phyloP scores from a whole-genome alignment of 2,329 filamentous ascomycete species.

The Phyllosticta capitalensis region DNA sequence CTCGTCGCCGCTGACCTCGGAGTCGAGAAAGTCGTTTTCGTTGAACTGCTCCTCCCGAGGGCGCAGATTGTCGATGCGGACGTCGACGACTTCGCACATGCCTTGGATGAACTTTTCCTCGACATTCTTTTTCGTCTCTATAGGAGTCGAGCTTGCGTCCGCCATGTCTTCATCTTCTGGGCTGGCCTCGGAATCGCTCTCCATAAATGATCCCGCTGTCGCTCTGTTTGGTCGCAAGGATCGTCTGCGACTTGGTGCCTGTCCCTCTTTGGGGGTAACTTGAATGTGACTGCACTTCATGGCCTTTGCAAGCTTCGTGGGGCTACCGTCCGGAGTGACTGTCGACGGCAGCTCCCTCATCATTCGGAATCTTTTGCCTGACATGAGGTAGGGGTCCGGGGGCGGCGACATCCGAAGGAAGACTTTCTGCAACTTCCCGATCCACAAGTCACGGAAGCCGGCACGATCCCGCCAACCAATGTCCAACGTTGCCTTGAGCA shows the following conservation, averaged over 20 bases:
- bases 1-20: constrained; percentile 48
- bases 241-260: constrained; percentile 1
- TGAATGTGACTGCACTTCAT: not conserved
- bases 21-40: constrained; percentile 64
- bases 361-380: constrained; percentile 32
- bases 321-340: not conserved
- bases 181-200: not conserved
- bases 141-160: not conserved
- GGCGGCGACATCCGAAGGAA: constrained; percentile 47
- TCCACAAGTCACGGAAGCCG: constrained; percentile 70
- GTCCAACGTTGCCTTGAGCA: constrained; percentile 64
- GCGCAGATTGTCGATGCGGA: constrained; percentile 68
- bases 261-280: constrained; percentile 1
- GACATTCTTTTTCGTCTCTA: not conserved
- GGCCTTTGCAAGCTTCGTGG: not conserved
- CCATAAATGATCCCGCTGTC: not conserved
- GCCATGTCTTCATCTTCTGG: not conserved
- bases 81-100: constrained; percentile 59
- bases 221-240: constrained; percentile 1
- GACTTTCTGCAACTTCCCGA: constrained; percentile 55
- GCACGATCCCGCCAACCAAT: constrained; percentile 73
- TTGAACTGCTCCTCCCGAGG: constrained; percentile 57
- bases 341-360: constrained; percentile 23
- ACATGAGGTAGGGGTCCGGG: constrained; percentile 36
- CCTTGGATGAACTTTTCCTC: constrained; percentile 48